Evolutionary conservation across 768 basidiomycete genomes (phyloP).

Genomic region (Fibroporia radiculosa): DNA sequence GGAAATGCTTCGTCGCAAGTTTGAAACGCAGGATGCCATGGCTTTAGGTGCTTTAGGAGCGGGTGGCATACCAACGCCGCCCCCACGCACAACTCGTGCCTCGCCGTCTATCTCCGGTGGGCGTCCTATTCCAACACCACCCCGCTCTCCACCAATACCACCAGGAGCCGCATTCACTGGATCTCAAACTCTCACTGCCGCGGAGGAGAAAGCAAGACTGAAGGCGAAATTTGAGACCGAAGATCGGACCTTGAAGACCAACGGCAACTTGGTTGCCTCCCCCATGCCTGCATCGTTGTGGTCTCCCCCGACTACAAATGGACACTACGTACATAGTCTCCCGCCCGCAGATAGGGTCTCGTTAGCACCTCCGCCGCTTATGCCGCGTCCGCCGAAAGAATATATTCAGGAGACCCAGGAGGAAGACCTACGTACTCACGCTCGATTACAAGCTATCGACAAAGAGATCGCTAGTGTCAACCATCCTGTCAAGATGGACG

Average conservation of each 20-base stretch:
- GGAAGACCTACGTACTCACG: slow-evolving; percentile 55
- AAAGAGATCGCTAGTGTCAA: not conserved
- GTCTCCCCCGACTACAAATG: slow-evolving; percentile 17
- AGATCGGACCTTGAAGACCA: slow-evolving; percentile 25
- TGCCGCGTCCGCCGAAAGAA: slow-evolving; percentile 69
- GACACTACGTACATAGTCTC: slow-evolving; percentile 12
- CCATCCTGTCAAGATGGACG: not conserved
- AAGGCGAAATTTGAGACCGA: slow-evolving; percentile 56
- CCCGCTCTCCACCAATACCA: slow-evolving; percentile 24
- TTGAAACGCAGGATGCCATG: slow-evolving; percentile 23
- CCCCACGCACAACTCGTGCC: slow-evolving; percentile 12
- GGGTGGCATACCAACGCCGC: slow-evolving; percentile 16
- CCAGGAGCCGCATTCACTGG: slow-evolving; percentile 16
- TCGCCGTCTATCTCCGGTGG: slow-evolving; percentile 11
- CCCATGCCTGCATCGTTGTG: slow-evolving; percentile 15
- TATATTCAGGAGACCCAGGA: slow-evolving; percentile 80
- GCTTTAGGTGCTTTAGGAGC: slow-evolving; percentile 13
- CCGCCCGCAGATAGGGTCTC: slow-evolving; percentile 13
- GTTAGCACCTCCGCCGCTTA: slow-evolving; percentile 57
- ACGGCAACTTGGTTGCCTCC: not conserved
- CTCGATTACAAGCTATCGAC: slow-evolving; percentile 21
- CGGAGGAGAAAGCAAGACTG: slow-evolving; percentile 72
- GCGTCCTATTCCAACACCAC: slow-evolving; percentile 23
- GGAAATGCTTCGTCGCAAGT: slow-evolving; percentile 23
- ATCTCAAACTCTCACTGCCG: slow-evolving; percentile 46